phyloP scores from a whole-genome alignment of 768 basidiomycete genomes.

The Hygrophorus russula region DNA sequence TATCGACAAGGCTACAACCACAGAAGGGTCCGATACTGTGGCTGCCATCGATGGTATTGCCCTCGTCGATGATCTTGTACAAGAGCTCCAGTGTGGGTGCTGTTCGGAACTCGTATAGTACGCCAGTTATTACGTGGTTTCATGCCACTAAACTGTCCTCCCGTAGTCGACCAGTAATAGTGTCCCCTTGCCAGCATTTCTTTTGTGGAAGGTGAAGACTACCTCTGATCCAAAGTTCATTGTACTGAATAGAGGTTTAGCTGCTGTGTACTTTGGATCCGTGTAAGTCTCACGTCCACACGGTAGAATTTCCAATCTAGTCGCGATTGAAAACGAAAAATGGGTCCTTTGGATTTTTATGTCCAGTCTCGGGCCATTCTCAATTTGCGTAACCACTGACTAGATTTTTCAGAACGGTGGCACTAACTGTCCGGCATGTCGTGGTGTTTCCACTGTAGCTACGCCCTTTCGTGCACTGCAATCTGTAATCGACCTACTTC shows the following conservation, averaged over 20 bases:
- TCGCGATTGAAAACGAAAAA: too few relatives aligned
- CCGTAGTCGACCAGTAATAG: constrained; percentile 54
- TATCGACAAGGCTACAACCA: not conserved
- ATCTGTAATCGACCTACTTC: constrained; percentile 56
- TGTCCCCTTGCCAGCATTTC: constrained; percentile 81
- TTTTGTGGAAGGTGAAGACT: constrained; percentile 72
- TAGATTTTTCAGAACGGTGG: constrained; percentile 57
- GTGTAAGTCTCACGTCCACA: constrained; percentile 39
- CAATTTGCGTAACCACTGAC: constrained; percentile 10
- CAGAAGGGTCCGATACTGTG: not conserved
- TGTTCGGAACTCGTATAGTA: constrained; percentile 69
- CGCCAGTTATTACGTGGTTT: too few relatives aligned
- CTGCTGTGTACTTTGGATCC: constrained; percentile 76
- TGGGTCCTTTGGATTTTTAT: too few relatives aligned
- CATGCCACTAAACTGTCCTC: too few relatives aligned
- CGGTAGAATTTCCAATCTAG: too few relatives aligned
- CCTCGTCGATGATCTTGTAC: constrained; percentile 51
- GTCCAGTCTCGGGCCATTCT: too few relatives aligned
- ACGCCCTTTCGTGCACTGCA: constrained; percentile 67
- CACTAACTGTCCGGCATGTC: constrained; percentile 75
- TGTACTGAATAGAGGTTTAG: constrained; percentile 22
- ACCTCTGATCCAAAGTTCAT: constrained; percentile 1
- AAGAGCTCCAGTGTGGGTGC: constrained; percentile 79
- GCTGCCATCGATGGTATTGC: constrained; percentile 10
- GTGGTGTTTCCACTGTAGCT: constrained; percentile 55